These are phyloP conservation scores for Colletotrichum euphorbiae DNA, from an alignment of 2,329 filamentous ascomycete genomes.

Conservation along the genomic window DNA sequence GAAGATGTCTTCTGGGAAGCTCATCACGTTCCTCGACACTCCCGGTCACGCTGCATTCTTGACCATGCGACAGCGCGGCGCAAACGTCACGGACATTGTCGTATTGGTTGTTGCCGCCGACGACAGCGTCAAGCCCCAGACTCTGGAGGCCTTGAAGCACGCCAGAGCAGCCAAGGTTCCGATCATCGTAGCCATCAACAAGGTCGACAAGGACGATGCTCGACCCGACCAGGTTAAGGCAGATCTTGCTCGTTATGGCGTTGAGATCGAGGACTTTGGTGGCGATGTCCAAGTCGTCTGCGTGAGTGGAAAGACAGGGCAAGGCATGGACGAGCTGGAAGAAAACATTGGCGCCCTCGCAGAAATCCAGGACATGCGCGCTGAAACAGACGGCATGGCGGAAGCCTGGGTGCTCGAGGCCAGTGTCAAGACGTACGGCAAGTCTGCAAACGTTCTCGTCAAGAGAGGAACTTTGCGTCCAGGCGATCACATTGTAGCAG, in stretches of 20 bases:
- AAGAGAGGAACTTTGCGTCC: constrained; percentile 85
- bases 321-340: constrained; percentile 91
- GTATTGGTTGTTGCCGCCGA: constrained; percentile 96
- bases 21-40: constrained; percentile 96
- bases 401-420: constrained; percentile 97
- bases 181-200: constrained; percentile 98
- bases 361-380: constrained; percentile 90
- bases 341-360: constrained; percentile 88
- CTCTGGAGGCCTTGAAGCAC: constrained; percentile 94
- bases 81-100: constrained; percentile 96
- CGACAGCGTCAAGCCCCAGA: constrained; percentile 97
- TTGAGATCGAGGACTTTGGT: constrained; percentile 94
- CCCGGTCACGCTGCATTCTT: constrained; percentile 96
- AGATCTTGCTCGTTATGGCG: constrained; percentile 83
- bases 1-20: constrained; percentile 83
- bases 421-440: constrained; percentile 85
- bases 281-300: constrained; percentile 93
- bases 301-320: constrained; percentile 93
- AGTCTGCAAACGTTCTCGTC: constrained; percentile 88
- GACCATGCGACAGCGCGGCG: constrained; percentile 94
- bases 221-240: constrained; percentile 86
- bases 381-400: constrained; percentile 78
- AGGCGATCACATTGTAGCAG: constrained; percentile 88
- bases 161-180: constrained; percentile 88
- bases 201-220: constrained; percentile 89